Conservation (phyloP, 306 rosid genomes). For the cucumber (Cucumis sativus) region Cucumber_9930_V3 NC_026657.2:3298501-3299000, state of each 20-base stretch:
- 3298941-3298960: not conserved
- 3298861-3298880: not conserved
- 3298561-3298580: slow-evolving; percentile 1
- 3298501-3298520: not conserved
- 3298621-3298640: slow-evolving; percentile 22
- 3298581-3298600: slow-evolving; percentile 12
- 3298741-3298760: not conserved
- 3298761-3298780: not conserved
- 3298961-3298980: no score
- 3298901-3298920: not conserved
- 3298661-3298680: not conserved
- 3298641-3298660: slow-evolving; percentile 17
- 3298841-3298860: not conserved
- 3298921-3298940: not conserved
- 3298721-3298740: slow-evolving; percentile 11
- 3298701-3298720: slow-evolving; percentile 32
- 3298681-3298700: not conserved
- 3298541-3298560: slow-evolving; percentile 18
- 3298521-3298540: slow-evolving; percentile 41
- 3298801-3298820: no score
- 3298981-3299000: not conserved
- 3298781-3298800: not conserved
- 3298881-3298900: not conserved
- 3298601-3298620: slow-evolving; percentile 20
- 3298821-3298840: not conserved